Base-by-base conservation (phyloP, 202 grass and related monocot species). In the Saccharum hybrid region DNA sequence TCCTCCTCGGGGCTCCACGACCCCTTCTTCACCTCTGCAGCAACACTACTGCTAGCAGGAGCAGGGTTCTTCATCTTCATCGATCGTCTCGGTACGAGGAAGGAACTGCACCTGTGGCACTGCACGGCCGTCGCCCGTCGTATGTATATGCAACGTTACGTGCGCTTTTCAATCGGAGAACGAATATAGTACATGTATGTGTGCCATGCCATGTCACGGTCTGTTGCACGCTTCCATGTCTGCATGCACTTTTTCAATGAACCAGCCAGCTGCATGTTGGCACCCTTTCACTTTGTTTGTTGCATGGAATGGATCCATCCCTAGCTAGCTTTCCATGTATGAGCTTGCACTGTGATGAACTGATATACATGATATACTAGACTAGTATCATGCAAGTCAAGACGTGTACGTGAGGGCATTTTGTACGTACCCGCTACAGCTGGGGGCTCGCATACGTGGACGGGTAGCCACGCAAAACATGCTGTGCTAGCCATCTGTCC, bases 1-100 rank as follows among this genome's bases (percentile, higher is more conserved):
- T 74, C 72, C 49, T 74, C 72, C 28, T 52, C 48, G 31, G 72
- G 30, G 72, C 72, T 52, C 72, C 72, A 74, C 0, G 69, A 72
- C 23, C 69, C 69, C 69, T 72, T 72, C 69, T 49, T 72, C 69
- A 16, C 28, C 69, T 18, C 2, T 4, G 1, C 21, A 26, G 9
- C 21, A 4, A 26, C 57, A 23, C 9, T 23, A 23, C 7, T 22
- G 8, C 43, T 48, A 48, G 59, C 59, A 62, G 59, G 16, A 26
- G 10, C 21, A 11, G 59, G 10, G 21, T 11, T 62, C 22, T 28
- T 62, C 57, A 61, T 61, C 59, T 26, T 59, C 54, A n/a, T 21
- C 16, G 45, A 14, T 34, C 33, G 33, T 34, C 33, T 4, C 33
- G 33, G 33, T 34, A 34, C 48, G 15, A 52, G 48, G 48, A 52